These are phyloP conservation scores for Lactarius akahatsu DNA, from an alignment of 768 basidiomycete species.

Conservation along the genomic window DNA sequence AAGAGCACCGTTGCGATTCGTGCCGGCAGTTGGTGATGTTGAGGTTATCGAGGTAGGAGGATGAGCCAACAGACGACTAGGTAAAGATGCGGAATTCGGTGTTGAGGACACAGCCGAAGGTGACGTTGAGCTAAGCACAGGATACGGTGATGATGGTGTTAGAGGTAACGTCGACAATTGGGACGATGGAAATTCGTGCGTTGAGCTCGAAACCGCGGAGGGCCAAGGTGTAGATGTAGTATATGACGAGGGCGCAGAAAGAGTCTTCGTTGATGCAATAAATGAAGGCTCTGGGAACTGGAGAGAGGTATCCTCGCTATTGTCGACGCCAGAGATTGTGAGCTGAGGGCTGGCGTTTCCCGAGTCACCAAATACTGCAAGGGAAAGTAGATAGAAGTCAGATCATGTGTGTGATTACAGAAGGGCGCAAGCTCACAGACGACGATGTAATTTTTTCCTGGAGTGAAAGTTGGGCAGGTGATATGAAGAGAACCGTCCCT, in stretches of 20 bases:
- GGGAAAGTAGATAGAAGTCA: not conserved
- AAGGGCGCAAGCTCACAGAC: constrained; percentile 40
- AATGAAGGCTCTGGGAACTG: not conserved
- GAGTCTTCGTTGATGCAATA: not conserved
- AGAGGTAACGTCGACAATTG: not conserved
- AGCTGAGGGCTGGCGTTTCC: constrained; percentile 24
- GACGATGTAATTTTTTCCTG: constrained; percentile 45
- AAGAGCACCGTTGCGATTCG: constrained; percentile 2
- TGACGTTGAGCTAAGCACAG: not conserved
- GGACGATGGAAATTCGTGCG: too few species aligned
- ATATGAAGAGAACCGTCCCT: constrained; percentile 41
- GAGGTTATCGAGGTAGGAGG: not conserved
- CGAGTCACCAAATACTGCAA: constrained; percentile 23
- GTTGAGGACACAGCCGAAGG: not conserved
- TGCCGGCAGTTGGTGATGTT: not conserved
- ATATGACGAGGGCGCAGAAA: not conserved
- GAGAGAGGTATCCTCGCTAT: not conserved
- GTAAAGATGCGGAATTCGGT: not conserved
- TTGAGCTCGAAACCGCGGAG: not conserved
- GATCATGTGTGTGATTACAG: not conserved
- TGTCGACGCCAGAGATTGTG: constrained; percentile 14
- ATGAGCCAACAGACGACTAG: not conserved
- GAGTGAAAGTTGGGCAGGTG: constrained; percentile 40
- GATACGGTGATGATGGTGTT: not conserved
- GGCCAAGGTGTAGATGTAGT: not conserved